phyloP scores from a whole-genome alignment of 371 early-diverging fungal genomes.

The Mucor sp. region DNA sequence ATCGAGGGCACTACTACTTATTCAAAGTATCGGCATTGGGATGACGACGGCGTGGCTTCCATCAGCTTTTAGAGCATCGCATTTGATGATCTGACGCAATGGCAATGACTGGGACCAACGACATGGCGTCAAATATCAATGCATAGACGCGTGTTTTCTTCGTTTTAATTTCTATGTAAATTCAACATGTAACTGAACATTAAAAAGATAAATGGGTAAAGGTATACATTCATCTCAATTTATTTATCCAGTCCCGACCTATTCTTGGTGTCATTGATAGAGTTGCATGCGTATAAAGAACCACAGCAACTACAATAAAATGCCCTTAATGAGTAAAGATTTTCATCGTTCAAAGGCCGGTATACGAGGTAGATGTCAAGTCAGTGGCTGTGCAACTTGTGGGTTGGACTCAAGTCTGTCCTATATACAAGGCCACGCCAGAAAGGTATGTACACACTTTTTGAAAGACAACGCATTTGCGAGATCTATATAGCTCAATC shows the following conservation, averaged over 20 bases:
- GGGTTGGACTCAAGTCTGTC: not conserved
- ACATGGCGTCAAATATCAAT: too few relatives aligned
- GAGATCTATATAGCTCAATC: too few relatives aligned
- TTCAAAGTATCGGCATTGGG: too few relatives aligned
- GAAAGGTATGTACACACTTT: too few relatives aligned
- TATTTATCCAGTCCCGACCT: not conserved
- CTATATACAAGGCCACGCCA: too few relatives aligned
- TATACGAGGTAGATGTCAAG: not conserved
- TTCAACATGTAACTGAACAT: not conserved
- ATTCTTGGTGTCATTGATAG: conserved; percentile 18
- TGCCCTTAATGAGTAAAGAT: conserved; percentile 15
- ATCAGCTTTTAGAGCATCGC: too few relatives aligned
- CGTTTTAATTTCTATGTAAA: not conserved
- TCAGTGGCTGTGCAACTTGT: not conserved
- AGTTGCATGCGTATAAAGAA: conserved; percentile 6
- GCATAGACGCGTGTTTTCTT: not conserved
- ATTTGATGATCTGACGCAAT: too few relatives aligned
- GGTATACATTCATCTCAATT: conserved; percentile 5
- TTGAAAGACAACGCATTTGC: too few relatives aligned
- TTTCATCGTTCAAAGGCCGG: not conserved
- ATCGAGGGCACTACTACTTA: too few relatives aligned
- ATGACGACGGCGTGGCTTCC: too few relatives aligned
- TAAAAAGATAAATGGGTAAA: conserved; percentile 5
- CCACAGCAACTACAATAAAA: conserved; percentile 21
- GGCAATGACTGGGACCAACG: too few relatives aligned